Percentiles rank a stretch among this genome's conserved stretches.
Conservation (phyloP, 176 grass and related monocot genomes). For the Calamus simplicifolius region DNA sequence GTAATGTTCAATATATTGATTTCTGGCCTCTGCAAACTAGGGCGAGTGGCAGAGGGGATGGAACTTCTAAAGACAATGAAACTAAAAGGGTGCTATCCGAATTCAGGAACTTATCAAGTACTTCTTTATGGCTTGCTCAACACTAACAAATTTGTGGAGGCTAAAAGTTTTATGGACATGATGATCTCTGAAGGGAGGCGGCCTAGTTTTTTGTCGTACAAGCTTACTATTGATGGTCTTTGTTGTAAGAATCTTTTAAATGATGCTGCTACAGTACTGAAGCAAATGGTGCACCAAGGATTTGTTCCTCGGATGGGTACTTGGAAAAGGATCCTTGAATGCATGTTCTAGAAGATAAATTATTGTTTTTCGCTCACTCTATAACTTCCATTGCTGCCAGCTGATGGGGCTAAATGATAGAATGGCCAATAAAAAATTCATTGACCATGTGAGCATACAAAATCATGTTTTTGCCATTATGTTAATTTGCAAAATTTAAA, state of each 20-base stretch:
- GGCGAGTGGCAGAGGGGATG: conserved; percentile 39
- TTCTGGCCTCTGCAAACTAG: conserved; percentile 61
- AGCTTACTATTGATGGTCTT: conserved; percentile 61
- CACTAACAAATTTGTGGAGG: conserved; percentile 42
- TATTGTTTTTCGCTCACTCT: too few relatives aligned
- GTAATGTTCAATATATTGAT: conserved; percentile 81
- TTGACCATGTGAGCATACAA: too few relatives aligned
- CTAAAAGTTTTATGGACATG: conserved; percentile 38
- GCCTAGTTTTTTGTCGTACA: conserved; percentile 75
- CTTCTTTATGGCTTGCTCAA: conserved; percentile 65
- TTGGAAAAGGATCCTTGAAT: conserved; percentile 58
- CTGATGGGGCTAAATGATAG: too few relatives aligned
- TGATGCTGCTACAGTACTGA: conserved; percentile 50
- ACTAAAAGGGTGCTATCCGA: conserved; percentile 43
- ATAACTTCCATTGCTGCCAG: too few relatives aligned
- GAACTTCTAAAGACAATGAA: conserved; percentile 50
- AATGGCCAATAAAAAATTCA: too few relatives aligned
- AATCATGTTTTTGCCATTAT: too few relatives aligned
- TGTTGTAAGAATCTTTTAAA: conserved; percentile 49
- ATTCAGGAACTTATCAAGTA: conserved; percentile 79
- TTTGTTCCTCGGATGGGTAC: conserved; percentile 74
- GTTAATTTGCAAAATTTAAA: too few relatives aligned
- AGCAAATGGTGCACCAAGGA: conserved; percentile 66
- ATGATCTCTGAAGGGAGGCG: conserved; percentile 51
- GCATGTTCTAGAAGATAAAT: conserved; percentile 11